Base-by-base conservation (phyloP, 805 yeast genomes). In the Candida glaebosa region DNA sequence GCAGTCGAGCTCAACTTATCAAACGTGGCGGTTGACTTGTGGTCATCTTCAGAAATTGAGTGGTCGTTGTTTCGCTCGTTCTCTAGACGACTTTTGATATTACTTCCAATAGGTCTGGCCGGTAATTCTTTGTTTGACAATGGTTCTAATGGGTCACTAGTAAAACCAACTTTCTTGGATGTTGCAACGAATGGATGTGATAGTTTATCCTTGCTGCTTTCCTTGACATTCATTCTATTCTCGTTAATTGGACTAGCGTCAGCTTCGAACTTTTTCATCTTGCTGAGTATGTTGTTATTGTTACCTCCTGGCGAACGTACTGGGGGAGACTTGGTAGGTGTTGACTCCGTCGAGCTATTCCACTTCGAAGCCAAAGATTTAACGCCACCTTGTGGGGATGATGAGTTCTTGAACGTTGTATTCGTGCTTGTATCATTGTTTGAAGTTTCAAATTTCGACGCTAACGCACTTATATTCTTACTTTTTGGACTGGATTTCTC, bases 221-320 rank as follows among this genome's bases (percentile, higher is more conserved):
- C 26, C 6, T 22, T 22, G 26, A 22, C 26, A 7, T 10, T 22
- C 26, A 22, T 22, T 22, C 10, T 22, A 6, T 10, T 28, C 6
- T 14, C 31, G 5, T n/a, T 28, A 6, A 16, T 6, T 28, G 31
- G 16, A 28, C 37, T 19, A 3, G 37, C 9, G 4, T 34, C 37
- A 31, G 51, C 54, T 45, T 67, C 72, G 44, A 65, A 67, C 39
- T 64, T 65, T 45, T 56, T 63, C 16, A 67, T 65, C 47, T 59
- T 62, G 42, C 67, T 71, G 40, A 64, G 51, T 12, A 67, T 63
- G 40, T 50, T 53, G 14, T 45, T 44, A 28, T 38, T 50, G 24
- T 41, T 46, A 12, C 50, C 39, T 40, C 54, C 62, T 40, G 56
- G 52, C 43, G 56, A 50, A 45, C 46, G 51, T 47, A 44, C 43